Evolutionary conservation across 2,329 filamentous ascomycete genomes (phyloP), one percentile per base, ranked within the genome.

Genomic region (Cercospora canescens): DNA sequence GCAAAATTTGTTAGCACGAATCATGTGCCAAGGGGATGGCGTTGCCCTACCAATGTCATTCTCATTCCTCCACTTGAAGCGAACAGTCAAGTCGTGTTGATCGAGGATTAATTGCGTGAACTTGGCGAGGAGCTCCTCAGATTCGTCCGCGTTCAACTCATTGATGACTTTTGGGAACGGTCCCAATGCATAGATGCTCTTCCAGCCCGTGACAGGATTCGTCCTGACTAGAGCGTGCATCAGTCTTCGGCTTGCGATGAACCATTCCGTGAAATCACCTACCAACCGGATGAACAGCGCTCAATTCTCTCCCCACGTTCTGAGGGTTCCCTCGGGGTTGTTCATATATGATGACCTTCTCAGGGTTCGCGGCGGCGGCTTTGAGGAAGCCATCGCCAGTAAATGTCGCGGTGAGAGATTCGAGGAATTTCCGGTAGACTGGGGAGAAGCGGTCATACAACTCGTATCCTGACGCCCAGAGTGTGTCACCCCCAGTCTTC

Each of bases 391-490:
- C 72, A 6, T 73, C 69, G 3, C 71, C 71, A 11, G 41, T 57
- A 61, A 75, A 86, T 0, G 84, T 87, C 2, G 84, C 88, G 0
- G 86, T 89, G 4, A 90, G 76, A 0, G 76, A 75, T 64, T 90
- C 87, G 50, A 90, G 80, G 76, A 90, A 90, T 30, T 78, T 79
- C 62, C 85, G 86, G 58, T 86, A 85, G 0, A 84, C 79, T 1
- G 80, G 78, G 4, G 85, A 88, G 67, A 91, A 81, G 32, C 86
- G 84, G 71, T 91, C 88, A 72, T 89, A 91, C 21, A 89, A 76
- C 70, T 91, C 88, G 72, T 90, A 90, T 0, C 87, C 87, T 1
- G 87, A 88, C 0, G 88, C 88, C 88, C 88, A 91, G 6, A 91
- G 82, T 0, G 89, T 90, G 74, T 89, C 73, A 37, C 74, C 72